phyloP scores from a whole-genome alignment of 805 yeast genomes.

The Zygosaccharomyces pseudorouxii region DNA sequence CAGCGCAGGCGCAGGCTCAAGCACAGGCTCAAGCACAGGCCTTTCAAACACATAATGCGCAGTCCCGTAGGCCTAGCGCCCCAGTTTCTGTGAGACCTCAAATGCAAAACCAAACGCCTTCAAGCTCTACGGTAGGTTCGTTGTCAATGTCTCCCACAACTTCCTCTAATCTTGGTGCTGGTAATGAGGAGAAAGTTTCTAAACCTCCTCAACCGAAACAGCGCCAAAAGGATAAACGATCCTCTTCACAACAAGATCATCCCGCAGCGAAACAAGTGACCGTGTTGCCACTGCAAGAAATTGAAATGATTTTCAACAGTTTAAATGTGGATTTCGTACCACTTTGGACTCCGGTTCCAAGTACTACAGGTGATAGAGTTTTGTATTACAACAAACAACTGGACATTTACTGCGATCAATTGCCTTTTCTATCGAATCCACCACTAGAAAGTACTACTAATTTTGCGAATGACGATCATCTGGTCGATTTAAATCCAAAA shows the following conservation, averaged over 20 bases:
- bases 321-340: conserved; percentile 37
- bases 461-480: conserved; percentile 31
- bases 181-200: background rate
- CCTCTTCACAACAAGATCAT: conserved; percentile 3
- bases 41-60: conserved; percentile 5
- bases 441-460: conserved; percentile 34
- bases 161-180: background rate
- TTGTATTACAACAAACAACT: conserved; percentile 58
- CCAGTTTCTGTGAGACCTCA: conserved; percentile 8
- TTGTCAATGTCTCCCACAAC: conserved; percentile 10
- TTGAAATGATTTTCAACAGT: conserved; percentile 37
- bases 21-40: conserved; percentile 10
- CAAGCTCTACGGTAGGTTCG: conserved; percentile 9
- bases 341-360: conserved; percentile 60
- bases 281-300: conserved; percentile 36
- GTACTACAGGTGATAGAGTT: conserved; percentile 43
- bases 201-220: background rate
- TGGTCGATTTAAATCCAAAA: conserved; percentile 30
- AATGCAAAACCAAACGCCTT: conserved; percentile 12
- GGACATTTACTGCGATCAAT: conserved; percentile 51
- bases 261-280: conserved; percentile 17
- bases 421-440: conserved; percentile 48
- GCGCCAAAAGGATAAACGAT: background rate
- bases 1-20: conserved; percentile 12
- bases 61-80: conserved; percentile 10